phyloP scores from a whole-genome alignment of 1,139 yeast species.

The Debaryomyces nepalensis region DNA sequence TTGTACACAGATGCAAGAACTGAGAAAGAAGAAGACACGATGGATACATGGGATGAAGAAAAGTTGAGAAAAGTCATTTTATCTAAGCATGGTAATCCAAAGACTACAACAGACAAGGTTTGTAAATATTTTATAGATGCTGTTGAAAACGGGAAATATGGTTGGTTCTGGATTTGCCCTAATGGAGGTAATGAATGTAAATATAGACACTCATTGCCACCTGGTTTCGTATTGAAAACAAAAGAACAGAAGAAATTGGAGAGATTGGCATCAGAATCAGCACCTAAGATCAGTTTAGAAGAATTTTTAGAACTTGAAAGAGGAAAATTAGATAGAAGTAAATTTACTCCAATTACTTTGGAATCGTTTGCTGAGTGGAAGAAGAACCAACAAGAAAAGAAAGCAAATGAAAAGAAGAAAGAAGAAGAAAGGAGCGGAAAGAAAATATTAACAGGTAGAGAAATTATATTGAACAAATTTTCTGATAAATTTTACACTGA shows the following conservation, averaged over 20 bases:
- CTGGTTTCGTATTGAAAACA: conserved; percentile 94
- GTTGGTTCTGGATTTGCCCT: conserved; percentile 99
- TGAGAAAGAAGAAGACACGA: conserved; percentile 78
- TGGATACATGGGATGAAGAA: conserved; percentile 98
- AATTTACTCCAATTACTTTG: conserved; percentile 85
- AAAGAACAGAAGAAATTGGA: conserved; percentile 94
- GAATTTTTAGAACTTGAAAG: conserved; percentile 96
- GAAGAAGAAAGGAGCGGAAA: conserved; percentile 51
- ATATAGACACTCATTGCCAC: conserved; percentile 95
- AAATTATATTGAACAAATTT: conserved; percentile 75
- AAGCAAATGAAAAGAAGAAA: conserved; percentile 61
- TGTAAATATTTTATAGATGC: conserved; percentile 96
- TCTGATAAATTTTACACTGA: conserved; percentile 64
- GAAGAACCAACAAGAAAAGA: conserved; percentile 63
- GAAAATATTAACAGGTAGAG: conserved; percentile 73
- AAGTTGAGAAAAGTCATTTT: conserved; percentile 83
- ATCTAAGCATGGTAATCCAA: conserved; percentile 93
- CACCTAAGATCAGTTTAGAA: conserved; percentile 91
- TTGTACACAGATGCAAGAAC: conserved; percentile 87
- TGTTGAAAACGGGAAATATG: conserved; percentile 95
- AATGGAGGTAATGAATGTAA: conserved; percentile 92
- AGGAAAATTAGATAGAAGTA: conserved; percentile 74
- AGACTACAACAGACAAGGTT: conserved; percentile 92
- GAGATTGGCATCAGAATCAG: conserved; percentile 79
- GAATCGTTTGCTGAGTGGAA: conserved; percentile 90